Conservation (phyloP, 2,329 filamentous ascomycete species). For the Sodiomyces alkalinus region DNA sequence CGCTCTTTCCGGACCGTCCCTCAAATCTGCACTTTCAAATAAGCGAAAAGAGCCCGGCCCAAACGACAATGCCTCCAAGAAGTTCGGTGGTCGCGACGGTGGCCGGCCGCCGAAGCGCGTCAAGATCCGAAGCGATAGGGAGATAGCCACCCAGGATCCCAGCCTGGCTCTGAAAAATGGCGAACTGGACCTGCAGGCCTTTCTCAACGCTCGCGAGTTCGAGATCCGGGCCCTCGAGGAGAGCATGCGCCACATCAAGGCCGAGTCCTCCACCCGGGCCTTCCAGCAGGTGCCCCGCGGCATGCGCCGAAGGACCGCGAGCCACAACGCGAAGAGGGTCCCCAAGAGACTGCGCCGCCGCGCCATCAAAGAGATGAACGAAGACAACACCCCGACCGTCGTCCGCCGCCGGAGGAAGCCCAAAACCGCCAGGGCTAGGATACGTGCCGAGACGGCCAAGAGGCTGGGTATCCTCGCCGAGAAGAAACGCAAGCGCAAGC, state of each 20-base stretch:
- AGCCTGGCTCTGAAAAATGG: constrained; percentile 47
- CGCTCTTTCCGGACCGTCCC: constrained; percentile 2
- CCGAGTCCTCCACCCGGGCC: constrained; percentile 47
- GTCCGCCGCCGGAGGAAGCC: constrained; percentile 49
- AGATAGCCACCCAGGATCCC: constrained; percentile 33
- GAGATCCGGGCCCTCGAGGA: constrained; percentile 77
- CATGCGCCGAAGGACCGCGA: constrained; percentile 75
- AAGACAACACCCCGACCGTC: constrained; percentile 81
- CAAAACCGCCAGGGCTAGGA: constrained; percentile 36
- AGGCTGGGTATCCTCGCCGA: constrained; percentile 49
- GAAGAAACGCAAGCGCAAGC: constrained; percentile 32
- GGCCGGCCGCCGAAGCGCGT: constrained; percentile 24
- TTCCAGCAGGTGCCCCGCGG: constrained; percentile 84
- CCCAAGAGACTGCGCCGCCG: constrained; percentile 59
- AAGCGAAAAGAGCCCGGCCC: constrained; percentile 14
- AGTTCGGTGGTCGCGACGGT: constrained; percentile 13
- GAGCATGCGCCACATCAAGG: constrained; percentile 63
- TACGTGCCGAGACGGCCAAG: constrained; percentile 64
- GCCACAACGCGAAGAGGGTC: constrained; percentile 85
- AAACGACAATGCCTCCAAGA: constrained; percentile 8
- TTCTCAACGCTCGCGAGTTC: constrained; percentile 72
- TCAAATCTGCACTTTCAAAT: constrained; percentile 6
- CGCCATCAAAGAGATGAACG: constrained; percentile 60
- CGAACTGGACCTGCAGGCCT: constrained; percentile 71
- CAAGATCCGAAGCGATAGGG: constrained; percentile 30